Conservation (phyloP, 352 stramenopile species). For the Globisporangium spiculum region DNA sequence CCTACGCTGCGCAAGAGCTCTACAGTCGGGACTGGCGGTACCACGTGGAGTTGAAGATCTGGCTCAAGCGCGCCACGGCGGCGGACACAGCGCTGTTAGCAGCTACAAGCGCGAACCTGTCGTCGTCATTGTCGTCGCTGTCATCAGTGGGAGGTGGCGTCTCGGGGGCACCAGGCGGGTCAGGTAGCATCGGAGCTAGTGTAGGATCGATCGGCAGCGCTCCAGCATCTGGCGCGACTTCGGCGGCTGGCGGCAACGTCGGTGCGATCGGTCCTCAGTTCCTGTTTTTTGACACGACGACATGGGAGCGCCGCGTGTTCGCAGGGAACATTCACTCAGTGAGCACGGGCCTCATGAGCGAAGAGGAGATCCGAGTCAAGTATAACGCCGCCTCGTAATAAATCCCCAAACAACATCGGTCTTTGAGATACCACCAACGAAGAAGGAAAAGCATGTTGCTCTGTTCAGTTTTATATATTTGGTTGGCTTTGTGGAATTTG, state of each 20-base stretch:
- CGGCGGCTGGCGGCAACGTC: conserved; percentile 10
- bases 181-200: conserved; percentile 34
- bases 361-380: conserved; percentile 95
- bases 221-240: conserved; percentile 21
- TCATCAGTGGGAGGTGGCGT: conserved; percentile 21
- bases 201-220: conserved; percentile 72
- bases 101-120: conserved; percentile 23
- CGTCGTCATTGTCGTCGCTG: conserved; percentile 19
- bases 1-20: conserved; percentile 86
- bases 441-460: conserved; percentile 4
- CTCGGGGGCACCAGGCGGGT: conserved; percentile 11
- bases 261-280: conserved; percentile 77
- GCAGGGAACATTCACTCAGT: conserved; percentile 89
- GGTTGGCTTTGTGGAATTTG: conserved; percentile 8
- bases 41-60: conserved; percentile 96
- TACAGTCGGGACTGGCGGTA: conserved; percentile 96
- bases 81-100: conserved; percentile 59
- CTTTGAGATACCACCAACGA: conserved; percentile 29
- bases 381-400: conserved; percentile 84
- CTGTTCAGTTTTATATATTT: conserved; percentile 13
- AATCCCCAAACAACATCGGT: conserved; percentile 27
- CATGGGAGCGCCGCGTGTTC: conserved; percentile 94
- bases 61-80: conserved; percentile 89
- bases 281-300: conserved; percentile 94
- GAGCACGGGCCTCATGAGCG: conserved; percentile 85